phyloP scores from a whole-genome alignment of 371 early-diverging fungal genomes.

The Batkoa obscura region DNA sequence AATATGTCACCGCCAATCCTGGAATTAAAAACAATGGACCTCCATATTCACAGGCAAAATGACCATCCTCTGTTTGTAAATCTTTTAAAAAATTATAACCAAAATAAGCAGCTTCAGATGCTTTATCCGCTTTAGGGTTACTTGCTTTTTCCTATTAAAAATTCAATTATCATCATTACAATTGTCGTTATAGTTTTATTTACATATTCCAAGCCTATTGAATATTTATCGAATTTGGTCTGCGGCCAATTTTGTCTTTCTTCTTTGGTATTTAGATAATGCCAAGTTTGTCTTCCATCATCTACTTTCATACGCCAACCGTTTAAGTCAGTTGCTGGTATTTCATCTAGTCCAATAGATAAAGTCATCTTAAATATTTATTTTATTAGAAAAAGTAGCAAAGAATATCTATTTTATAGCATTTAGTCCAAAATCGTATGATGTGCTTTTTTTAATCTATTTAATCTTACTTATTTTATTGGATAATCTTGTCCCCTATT shows the following conservation, averaged over 20 bases:
- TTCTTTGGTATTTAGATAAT: conserved; percentile 51
- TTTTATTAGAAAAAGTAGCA: no score
- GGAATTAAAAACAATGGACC: conserved; percentile 93
- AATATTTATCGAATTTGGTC: conserved; percentile 64
- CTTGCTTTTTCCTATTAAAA: not conserved
- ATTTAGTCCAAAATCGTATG: no score
- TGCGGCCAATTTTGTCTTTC: conserved; percentile 50
- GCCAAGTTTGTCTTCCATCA: conserved; percentile 87
- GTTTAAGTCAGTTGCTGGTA: conserved; percentile 31
- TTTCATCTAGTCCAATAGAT: not conserved
- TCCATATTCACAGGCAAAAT: conserved; percentile 94
- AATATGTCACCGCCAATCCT: conserved; percentile 67
- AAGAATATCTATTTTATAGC: no score
- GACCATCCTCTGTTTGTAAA: conserved; percentile 88
- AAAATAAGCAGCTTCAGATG: conserved; percentile 65
- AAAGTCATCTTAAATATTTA: no score
- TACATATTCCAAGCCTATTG: conserved; percentile 64
- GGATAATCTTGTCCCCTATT: no score
- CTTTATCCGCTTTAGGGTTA: conserved; percentile 26
- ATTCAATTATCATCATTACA: not conserved
- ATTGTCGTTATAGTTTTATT: not conserved
- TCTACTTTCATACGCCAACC: conserved; percentile 60
- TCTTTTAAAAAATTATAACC: conserved; percentile 69
- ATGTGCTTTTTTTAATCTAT: no score
- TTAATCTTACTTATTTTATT: no score